A percentile compares a stretch with the other conserved stretches of the same genome.
Evolutionary conservation across 352 stramenopile species (phyloP).

Genomic region (Phytophthora rubi): DNA sequence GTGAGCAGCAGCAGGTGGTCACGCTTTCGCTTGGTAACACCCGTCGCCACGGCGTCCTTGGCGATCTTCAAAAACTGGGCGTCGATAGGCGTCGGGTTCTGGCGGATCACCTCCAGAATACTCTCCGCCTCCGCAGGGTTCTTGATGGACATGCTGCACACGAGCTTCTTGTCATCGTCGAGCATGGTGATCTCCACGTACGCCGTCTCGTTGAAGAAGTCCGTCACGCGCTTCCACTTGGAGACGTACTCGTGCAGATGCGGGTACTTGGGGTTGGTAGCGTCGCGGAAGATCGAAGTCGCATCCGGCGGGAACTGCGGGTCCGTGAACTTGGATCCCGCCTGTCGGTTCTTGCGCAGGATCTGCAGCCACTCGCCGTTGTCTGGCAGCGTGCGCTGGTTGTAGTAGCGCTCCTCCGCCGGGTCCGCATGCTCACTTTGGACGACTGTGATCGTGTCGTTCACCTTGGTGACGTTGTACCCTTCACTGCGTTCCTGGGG

Average conservation of each 20-base stretch:
- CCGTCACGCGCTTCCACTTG: conserved; percentile 87
- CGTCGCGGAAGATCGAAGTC: conserved; percentile 72
- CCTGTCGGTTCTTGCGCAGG: conserved; percentile 74
- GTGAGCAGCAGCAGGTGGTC: conserved; percentile 82
- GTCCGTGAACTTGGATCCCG: conserved; percentile 82
- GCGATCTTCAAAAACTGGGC: conserved; percentile 69
- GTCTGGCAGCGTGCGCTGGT: conserved; percentile 69
- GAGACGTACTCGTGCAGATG: conserved; percentile 80
- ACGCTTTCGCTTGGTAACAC: conserved; percentile 66
- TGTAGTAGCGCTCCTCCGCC: conserved; percentile 76
- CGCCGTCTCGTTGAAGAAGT: conserved; percentile 87
- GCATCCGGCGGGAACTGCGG: conserved; percentile 77
- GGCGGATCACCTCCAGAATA: conserved; percentile 68
- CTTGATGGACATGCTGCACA: conserved; percentile 88
- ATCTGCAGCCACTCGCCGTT: conserved; percentile 78
- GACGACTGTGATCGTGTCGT: conserved; percentile 71
- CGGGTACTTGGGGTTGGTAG: conserved; percentile 67
- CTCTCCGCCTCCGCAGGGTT: conserved; percentile 73
- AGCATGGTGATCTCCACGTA: conserved; percentile 89
- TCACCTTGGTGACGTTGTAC: conserved; percentile 82
- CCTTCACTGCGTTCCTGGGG: conserved; percentile 62
- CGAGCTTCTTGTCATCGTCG: conserved; percentile 81
- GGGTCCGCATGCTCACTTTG: conserved; percentile 63
- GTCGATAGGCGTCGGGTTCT: conserved; percentile 58
- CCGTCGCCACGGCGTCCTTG: conserved; percentile 68